Percentiles rank a stretch among this genome's conserved stretches.
phyloP scores from a whole-genome alignment of 2,329 filamentous ascomycete genomes.

The Alternaria longipes region DNA sequence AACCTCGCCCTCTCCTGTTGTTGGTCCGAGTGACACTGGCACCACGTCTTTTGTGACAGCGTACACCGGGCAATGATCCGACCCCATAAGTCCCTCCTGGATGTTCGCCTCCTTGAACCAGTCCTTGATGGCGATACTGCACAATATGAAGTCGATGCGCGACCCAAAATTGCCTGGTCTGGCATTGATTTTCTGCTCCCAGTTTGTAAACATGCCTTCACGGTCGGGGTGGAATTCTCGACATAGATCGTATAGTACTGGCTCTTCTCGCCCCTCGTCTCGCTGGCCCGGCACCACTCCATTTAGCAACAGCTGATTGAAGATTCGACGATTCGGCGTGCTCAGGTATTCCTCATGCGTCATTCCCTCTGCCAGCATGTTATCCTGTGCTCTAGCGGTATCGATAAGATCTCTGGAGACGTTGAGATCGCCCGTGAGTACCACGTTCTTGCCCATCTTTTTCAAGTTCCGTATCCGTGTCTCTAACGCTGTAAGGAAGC shows the following conservation, averaged over 20 bases:
- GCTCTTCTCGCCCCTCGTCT: conserved; percentile 73
- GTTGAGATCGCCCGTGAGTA: conserved; percentile 90
- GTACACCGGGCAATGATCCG: conserved; percentile 95
- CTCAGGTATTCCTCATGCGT: conserved; percentile 77
- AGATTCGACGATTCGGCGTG: conserved; percentile 75
- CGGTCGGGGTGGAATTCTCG: conserved; percentile 82
- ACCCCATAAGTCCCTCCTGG: conserved; percentile 91
- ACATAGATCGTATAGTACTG: conserved; percentile 84
- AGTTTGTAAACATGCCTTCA: conserved; percentile 94
- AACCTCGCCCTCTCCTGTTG: conserved; percentile 32
- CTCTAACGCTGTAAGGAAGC: conserved; percentile 83
- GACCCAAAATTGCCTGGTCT: conserved; percentile 93
- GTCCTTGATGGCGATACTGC: conserved; percentile 76
- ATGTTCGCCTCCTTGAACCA: conserved; percentile 88
- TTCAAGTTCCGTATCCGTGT: conserved; percentile 84
- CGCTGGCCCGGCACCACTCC: conserved; percentile 73
- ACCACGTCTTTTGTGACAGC: conserved; percentile 75
- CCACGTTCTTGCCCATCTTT: conserved; percentile 80
- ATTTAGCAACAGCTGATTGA: conserved; percentile 84
- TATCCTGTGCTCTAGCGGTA: conserved; percentile 76
- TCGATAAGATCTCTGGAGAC: conserved; percentile 76
- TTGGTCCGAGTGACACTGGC: conserved; percentile 34
- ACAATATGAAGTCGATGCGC: conserved; percentile 92
- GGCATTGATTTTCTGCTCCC: conserved; percentile 95
- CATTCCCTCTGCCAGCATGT: conserved; percentile 73